Evolutionary conservation across 164 flowering plant species (phyloP).

Genomic region (Dillenia suffruticosa): DNA sequence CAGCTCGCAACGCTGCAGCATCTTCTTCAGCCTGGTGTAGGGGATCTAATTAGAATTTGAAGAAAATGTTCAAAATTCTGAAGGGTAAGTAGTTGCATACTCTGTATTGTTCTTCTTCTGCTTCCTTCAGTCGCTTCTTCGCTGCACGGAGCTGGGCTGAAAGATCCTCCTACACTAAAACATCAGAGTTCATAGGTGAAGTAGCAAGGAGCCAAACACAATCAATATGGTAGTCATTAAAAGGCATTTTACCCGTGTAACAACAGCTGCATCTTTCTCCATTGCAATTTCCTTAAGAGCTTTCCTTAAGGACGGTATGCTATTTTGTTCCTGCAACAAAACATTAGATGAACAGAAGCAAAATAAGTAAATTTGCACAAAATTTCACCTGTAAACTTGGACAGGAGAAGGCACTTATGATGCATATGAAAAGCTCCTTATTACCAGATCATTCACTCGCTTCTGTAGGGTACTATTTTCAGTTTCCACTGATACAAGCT

Average conservation of each 20-base stretch:
- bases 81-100: constrained; percentile 33
- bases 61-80: not conserved
- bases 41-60: constrained; percentile 13
- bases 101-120: constrained; percentile 95
- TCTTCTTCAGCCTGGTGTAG: constrained; percentile 85
- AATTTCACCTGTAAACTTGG: not conserved
- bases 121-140: constrained; percentile 83
- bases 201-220: constrained; percentile 1
- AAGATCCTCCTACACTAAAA: constrained; percentile 84
- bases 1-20: constrained; percentile 86
- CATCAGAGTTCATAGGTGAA: constrained; percentile 14
- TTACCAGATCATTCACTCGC: constrained; percentile 75
- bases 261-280: constrained; percentile 97
- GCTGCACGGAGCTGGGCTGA: constrained; percentile 78
- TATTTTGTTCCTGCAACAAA: constrained; percentile 57
- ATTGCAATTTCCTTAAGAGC: constrained; percentile 92
- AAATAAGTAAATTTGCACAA: not conserved
- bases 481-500: constrained; percentile 57
- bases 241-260: constrained; percentile 57
- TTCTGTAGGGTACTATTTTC: constrained; percentile 50
- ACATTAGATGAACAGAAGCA: not conserved
- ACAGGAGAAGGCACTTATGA: not conserved
- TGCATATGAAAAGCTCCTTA: constrained; percentile 4
- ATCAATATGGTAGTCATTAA: not conserved
- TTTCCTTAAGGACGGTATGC: constrained; percentile 75